A percentile compares a stretch with the other conserved stretches of the same genome.
Conservation (phyloP, 2,329 filamentous ascomycete genomes). For the Cercospora canescens region DNA sequence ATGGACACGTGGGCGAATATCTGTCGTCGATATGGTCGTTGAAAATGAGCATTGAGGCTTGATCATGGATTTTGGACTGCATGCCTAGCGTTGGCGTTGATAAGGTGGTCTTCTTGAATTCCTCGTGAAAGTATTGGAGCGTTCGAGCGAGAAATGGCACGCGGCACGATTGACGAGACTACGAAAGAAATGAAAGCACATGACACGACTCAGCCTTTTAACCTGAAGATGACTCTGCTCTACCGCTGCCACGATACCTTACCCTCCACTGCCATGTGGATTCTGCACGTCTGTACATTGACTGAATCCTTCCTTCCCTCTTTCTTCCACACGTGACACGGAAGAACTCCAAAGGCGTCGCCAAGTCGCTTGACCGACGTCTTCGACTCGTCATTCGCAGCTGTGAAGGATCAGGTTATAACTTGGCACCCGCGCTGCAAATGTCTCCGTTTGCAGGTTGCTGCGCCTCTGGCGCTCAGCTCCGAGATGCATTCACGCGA, state of each 20-base stretch:
- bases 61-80: neutral
- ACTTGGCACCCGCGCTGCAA: neutral
- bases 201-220: neutral
- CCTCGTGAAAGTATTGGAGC: neutral
- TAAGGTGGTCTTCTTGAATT: neutral
- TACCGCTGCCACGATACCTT: neutral
- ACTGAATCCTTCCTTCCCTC: neutral
- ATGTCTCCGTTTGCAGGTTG: neutral
- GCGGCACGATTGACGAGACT: neutral
- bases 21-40: constrained; percentile 9
- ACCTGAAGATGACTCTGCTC: neutral
- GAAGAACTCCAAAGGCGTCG: neutral
- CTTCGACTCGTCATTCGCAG: neutral
- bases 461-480: neutral
- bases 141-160: neutral
- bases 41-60: neutral
- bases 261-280: neutral
- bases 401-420: neutral
- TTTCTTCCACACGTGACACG: neutral
- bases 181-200: neutral
- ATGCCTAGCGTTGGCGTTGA: neutral
- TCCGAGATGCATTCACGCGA: neutral
- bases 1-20: constrained; percentile 26
- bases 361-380: neutral
- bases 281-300: neutral